Conservation (phyloP, 768 basidiomycete genomes). For the Termitomyces sp. region DNA sequence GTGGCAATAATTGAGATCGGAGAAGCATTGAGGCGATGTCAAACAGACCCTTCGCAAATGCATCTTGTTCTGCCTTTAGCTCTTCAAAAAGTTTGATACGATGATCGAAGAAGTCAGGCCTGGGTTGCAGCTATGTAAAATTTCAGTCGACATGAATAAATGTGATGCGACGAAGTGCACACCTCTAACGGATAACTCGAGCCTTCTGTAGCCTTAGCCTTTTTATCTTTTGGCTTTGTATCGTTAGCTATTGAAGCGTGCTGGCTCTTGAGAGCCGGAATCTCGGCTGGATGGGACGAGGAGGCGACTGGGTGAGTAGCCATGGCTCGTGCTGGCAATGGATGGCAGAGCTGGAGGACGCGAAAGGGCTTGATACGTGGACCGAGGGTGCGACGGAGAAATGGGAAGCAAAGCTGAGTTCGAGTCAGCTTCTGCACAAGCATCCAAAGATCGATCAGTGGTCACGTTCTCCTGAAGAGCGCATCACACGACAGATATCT, state of each 20-base stretch:
- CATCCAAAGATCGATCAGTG: slow-evolving; percentile 33
- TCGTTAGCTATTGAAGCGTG: slow-evolving; percentile 22
- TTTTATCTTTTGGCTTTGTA: slow-evolving; percentile 31
- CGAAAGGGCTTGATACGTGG: slow-evolving; percentile 20
- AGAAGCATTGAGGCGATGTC: not conserved
- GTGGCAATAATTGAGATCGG: not conserved
- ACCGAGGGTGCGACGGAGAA: slow-evolving; percentile 27
- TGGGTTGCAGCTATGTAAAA: slow-evolving; percentile 62
- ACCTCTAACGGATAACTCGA: slow-evolving; percentile 65
- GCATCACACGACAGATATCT: not conserved
- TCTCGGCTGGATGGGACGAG: slow-evolving; percentile 45
- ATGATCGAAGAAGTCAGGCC: slow-evolving; percentile 83
- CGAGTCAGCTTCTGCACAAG: slow-evolving; percentile 26
- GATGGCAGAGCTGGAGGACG: slow-evolving; percentile 7
- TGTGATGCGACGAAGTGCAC: slow-evolving; percentile 9
- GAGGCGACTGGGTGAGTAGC: slow-evolving; percentile 49
- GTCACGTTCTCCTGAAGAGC: slow-evolving; percentile 25
- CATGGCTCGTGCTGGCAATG: slow-evolving; percentile 21
- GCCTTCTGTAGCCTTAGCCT: slow-evolving; percentile 28
- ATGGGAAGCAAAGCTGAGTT: slow-evolving; percentile 23
- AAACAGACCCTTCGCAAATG: slow-evolving; percentile 63
- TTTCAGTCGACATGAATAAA: not conserved
- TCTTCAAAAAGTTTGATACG: slow-evolving; percentile 87
- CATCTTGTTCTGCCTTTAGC: slow-evolving; percentile 79
- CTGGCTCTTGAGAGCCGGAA: slow-evolving; percentile 39